A percentile compares a stretch with the other conserved stretches of the same genome.
phyloP scores from a whole-genome alignment of 371 early-diverging fungal species.

The Mortierella sp. region DNA sequence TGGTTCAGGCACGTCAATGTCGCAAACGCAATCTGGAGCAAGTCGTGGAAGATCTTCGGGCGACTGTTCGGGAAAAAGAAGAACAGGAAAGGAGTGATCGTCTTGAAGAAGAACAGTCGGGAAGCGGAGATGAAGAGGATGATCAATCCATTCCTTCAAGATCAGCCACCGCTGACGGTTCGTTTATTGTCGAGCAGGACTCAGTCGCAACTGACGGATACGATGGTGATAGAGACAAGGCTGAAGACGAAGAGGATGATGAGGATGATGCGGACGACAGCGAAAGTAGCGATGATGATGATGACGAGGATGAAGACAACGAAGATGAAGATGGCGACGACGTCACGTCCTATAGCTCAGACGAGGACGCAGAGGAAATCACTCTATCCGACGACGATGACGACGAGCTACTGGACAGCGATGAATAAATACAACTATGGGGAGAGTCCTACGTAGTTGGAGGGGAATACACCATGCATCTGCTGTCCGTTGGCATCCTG shows the following conservation, averaged over 20 bases:
- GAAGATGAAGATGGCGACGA: constrained; percentile 7
- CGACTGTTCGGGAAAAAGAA: neutral
- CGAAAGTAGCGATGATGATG: too few species aligned
- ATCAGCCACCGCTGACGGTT: constrained; percentile 8
- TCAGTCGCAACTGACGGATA: neutral
- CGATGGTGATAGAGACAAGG: constrained; percentile 10
- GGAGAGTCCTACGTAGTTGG: constrained; percentile 72
- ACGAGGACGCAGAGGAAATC: too few species aligned
- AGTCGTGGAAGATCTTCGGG: constrained; percentile 33
- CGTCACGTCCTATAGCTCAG: too few species aligned
- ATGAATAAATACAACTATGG: constrained; percentile 20
- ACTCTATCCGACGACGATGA: too few species aligned
- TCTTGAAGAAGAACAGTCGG: neutral
- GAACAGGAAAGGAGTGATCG: constrained; percentile 1
- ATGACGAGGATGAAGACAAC: too few species aligned
- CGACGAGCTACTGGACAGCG: constrained; percentile 4
- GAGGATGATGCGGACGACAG: neutral
- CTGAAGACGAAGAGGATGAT: constrained; percentile 5
- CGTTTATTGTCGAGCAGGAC: neutral
- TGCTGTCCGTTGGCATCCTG: constrained; percentile 63
- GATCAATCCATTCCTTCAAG: constrained; percentile 12
- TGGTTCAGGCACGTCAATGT: constrained; percentile 25
- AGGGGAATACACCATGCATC: constrained; percentile 81
- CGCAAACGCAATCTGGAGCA: constrained; percentile 49
- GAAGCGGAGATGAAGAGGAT: constrained; percentile 11